Evolutionary conservation across 2,329 filamentous ascomycete species (phyloP).

Genomic region (Colletotrichum costaricense): DNA sequence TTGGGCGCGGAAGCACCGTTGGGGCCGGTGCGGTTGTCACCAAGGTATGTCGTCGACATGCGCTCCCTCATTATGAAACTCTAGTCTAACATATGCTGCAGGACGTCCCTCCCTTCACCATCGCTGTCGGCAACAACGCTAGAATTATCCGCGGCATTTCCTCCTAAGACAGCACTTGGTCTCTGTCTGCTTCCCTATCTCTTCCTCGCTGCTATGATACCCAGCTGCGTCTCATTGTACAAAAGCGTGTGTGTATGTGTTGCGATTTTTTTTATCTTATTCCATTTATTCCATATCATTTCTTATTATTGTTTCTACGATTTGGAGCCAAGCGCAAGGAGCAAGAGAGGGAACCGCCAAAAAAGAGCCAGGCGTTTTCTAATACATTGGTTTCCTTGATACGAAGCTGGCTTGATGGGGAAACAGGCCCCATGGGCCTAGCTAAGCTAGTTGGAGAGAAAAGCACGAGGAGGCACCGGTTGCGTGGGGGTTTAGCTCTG

Average conservation of each 20-base stretch:
- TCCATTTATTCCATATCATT: background rate
- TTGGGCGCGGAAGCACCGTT: slow-evolving; percentile 83
- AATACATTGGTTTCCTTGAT: background rate
- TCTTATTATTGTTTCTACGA: background rate
- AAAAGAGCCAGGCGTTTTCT: slow-evolving; percentile 24
- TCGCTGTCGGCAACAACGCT: slow-evolving; percentile 78
- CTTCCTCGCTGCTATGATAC: slow-evolving; percentile 35
- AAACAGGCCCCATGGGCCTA: background rate
- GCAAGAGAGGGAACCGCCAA: background rate
- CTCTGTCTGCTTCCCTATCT: background rate
- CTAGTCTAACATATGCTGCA: slow-evolving; percentile 42
- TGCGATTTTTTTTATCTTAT: background rate
- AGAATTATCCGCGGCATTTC: slow-evolving; percentile 60
- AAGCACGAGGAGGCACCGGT: background rate
- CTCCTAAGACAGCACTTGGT: slow-evolving; percentile 12
- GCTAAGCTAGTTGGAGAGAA: background rate
- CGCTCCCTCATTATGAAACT: background rate
- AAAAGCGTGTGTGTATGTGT: slow-evolving; percentile 21
- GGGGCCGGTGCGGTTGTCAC: slow-evolving; percentile 89
- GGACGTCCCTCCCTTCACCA: slow-evolving; percentile 75
- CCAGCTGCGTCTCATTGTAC: slow-evolving; percentile 30
- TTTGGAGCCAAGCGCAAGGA: slow-evolving; percentile 26
- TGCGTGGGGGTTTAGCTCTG: slow-evolving; percentile 21
- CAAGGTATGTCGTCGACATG: slow-evolving; percentile 61
- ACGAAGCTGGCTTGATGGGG: background rate